Evolutionary conservation across 2,329 filamentous ascomycete genomes (phyloP), one percentile per base, ranked within the genome.

Genomic region (Ceratocystis colombiana): DNA sequence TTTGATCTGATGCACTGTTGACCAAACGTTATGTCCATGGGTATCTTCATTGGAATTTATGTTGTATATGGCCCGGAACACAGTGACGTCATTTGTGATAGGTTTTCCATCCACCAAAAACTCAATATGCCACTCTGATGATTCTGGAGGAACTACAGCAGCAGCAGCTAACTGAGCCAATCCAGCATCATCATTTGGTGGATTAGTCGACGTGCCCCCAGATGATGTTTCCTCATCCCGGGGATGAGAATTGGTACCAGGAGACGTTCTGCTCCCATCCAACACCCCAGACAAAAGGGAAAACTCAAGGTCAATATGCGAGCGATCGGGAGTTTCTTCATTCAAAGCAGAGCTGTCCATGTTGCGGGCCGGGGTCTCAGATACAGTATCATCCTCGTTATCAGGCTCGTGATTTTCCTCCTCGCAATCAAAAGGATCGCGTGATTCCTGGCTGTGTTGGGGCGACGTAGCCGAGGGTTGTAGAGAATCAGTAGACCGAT

Each of bases 21-120:
- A 92, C 93, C 93, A 99, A 12, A 97, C 86, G 69, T 88, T 93
- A 59, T 90, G 84, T 66, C 73, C 77, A 61, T 76, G 70, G 0
- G 76, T 73, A 5, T 77, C 77, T 22, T 68, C 67, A 22, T 53
- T 50, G 3, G 25, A 46, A 6, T 53, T 55, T 15, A 61, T 50
- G 73, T 85, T 88, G 72, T 96, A 90, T 7, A 97, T 90, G 41
- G 94, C 94, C 61, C 93, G 88, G 73, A 97, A 99, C 66, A 99
- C 93, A 0, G 94, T 99, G 0, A 90, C 96, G 71, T 97, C 92
- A 70, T 92, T 94, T 0, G 89, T 81, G 67, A 99, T 88, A 1
- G 88, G 82, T 74, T 91, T 90, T 64, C 83, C 88, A 69, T 95
- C 88, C 62, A 97, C 83, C 70, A 85, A 92, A 76, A 99, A 99